Percentiles rank a stretch among this genome's conserved stretches.
Conservation (phyloP, 2,329 filamentous ascomycete species). For the Hymenoscyphus linearis region DNA sequence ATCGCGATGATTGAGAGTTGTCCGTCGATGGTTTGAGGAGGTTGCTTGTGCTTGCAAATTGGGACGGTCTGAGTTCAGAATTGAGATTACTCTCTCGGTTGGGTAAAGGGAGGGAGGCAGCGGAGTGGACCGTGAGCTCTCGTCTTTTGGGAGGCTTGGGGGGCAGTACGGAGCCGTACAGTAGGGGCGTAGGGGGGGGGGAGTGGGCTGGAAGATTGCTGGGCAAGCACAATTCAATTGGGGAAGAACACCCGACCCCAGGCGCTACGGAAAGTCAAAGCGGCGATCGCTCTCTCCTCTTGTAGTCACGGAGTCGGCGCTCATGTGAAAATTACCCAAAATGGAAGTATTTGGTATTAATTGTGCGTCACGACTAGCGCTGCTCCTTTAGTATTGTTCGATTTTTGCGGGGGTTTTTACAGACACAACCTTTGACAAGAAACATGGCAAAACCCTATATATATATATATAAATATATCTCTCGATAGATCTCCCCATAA, state of each 20-base stretch:
- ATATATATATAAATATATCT: too few species aligned
- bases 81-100: constrained; percentile 5
- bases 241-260: not conserved
- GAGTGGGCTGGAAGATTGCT: not conserved
- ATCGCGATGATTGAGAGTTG: constrained; percentile 3
- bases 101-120: not conserved
- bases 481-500: too few species aligned
- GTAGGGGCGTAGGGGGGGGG: not conserved
- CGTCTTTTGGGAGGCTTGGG: not conserved
- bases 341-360: too few species aligned
- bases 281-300: not conserved
- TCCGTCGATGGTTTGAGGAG: not conserved
- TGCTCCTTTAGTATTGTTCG: too few species aligned
- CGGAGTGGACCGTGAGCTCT: constrained; percentile 4
- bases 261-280: too few species aligned
- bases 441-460: too few species aligned
- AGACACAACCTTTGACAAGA: too few species aligned
- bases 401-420: too few species aligned
- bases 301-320: too few species aligned
- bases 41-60: not conserved
- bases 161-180: too few species aligned
- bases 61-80: not conserved
- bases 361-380: too few species aligned
- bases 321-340: too few species aligned
- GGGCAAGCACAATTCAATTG: not conserved